Percentiles rank a stretch among this genome's conserved stretches.
Evolutionary conservation across 441 rosid species (phyloP).

Genomic region (Gossypium schwendimanii): DNA sequence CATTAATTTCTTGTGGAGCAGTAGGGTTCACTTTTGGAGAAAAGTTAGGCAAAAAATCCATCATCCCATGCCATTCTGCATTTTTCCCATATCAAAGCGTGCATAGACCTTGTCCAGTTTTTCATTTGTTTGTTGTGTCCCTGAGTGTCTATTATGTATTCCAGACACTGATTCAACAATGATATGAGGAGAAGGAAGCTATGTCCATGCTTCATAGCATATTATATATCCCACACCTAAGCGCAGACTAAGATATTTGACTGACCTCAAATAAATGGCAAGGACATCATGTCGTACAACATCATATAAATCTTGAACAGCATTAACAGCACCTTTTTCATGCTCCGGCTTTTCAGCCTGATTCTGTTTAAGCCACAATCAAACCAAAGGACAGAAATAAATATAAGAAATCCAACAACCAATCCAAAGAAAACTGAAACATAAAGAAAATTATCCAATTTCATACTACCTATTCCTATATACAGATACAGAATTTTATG

Average conservation of each 20-base stretch:
- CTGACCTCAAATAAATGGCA: conserved; percentile 67
- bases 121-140: not conserved
- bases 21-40: not conserved
- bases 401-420: not conserved
- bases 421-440: not conserved
- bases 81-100: not conserved
- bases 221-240: conserved; percentile 11
- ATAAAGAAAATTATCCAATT: not conserved
- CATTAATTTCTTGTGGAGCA: not conserved
- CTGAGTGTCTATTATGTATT: not conserved
- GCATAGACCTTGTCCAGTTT: not conserved
- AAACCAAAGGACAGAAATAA: not conserved
- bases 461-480: not conserved
- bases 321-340: conserved; percentile 77
- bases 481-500: not conserved
- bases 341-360: conserved; percentile 59
- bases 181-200: not conserved
- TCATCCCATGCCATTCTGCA: not conserved
- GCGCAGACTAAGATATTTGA: conserved; percentile 15
- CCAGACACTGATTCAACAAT: not conserved
- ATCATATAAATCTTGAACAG: conserved; percentile 96
- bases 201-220: not conserved
- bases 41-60: not conserved
- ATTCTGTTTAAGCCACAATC: conserved; percentile 42
- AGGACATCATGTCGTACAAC: conserved; percentile 80